phyloP scores from a whole-genome alignment of 345 rosid genomes.

The Acer yangbiense region DNA sequence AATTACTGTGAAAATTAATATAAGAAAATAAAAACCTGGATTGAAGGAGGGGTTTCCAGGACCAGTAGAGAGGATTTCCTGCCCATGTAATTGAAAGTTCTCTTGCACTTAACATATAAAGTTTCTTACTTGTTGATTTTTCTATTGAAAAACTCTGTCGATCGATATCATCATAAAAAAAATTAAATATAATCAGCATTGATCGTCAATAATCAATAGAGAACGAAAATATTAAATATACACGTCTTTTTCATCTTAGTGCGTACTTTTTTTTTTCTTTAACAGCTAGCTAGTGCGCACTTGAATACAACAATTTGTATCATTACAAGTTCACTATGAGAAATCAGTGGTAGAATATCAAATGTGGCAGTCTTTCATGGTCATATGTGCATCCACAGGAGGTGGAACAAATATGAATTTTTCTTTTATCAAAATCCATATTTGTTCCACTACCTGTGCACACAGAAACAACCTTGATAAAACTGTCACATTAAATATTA shows the following conservation, averaged over 20 bases:
- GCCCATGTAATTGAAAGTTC: constrained; percentile 42
- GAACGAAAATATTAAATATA: too few species aligned
- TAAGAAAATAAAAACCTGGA: constrained; percentile 28
- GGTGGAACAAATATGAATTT: constrained; percentile 36
- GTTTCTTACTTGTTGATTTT: constrained; percentile 31
- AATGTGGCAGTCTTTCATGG: constrained; percentile 10
- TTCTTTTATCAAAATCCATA: constrained; percentile 23
- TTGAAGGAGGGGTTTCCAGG: constrained; percentile 30
- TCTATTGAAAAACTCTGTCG: constrained; percentile 31
- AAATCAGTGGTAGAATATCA: too few species aligned
- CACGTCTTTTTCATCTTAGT: too few species aligned
- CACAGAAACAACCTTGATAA: constrained; percentile 22
- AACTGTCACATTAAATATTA: neutral
- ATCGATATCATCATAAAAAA: neutral
- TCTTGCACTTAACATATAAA: constrained; percentile 29
- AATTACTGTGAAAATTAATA: neutral
- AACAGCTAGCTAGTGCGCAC: too few species aligned
- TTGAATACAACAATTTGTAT: too few species aligned
- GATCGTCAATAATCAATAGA: too few species aligned
- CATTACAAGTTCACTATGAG: neutral
- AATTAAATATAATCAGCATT: too few species aligned
- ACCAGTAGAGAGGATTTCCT: constrained; percentile 44
- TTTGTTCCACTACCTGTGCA: constrained; percentile 48
- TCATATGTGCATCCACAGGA: constrained; percentile 25
- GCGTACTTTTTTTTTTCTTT: too few species aligned